Conservation (phyloP, 2,329 filamentous ascomycete genomes). For the Ophiostoma ips region DNA sequence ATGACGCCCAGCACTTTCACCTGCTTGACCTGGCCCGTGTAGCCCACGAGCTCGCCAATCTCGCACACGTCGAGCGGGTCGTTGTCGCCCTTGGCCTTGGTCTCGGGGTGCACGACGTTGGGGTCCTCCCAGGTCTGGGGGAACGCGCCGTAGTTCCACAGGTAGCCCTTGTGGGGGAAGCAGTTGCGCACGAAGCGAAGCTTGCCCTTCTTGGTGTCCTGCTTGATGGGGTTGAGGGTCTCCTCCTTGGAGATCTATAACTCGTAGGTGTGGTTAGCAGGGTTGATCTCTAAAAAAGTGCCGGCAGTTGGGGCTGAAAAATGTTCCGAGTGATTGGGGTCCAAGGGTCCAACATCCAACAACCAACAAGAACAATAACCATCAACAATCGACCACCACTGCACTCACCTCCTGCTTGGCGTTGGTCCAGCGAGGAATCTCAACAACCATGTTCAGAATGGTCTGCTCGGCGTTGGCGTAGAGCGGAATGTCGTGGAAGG, state of each 20-base stretch:
- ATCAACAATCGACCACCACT: background rate
- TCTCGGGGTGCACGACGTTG: slow-evolving; percentile 90
- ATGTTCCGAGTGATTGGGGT: too few species aligned
- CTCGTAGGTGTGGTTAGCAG: slow-evolving; percentile 4
- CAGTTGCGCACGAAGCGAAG: slow-evolving; percentile 98
- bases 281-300: too few species aligned
- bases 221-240: slow-evolving; percentile 96
- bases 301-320: too few species aligned
- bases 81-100: slow-evolving; percentile 99
- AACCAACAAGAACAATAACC: too few species aligned
- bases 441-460: slow-evolving; percentile 96
- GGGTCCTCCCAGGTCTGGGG: slow-evolving; percentile 99
- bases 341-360: too few species aligned
- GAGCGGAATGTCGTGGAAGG: slow-evolving; percentile 97
- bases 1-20: slow-evolving; percentile 99
- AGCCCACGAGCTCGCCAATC: slow-evolving; percentile 95
- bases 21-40: slow-evolving; percentile 95
- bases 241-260: slow-evolving; percentile 94
- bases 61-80: slow-evolving; percentile 99
- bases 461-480: slow-evolving; percentile 95
- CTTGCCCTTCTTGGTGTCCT: slow-evolving; percentile 99
- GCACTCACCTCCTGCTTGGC: slow-evolving; percentile 88
- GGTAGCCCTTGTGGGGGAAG: slow-evolving; percentile 99
- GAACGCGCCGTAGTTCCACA: slow-evolving; percentile 99
- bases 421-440: slow-evolving; percentile 99